phyloP scores from a whole-genome alignment of 352 stramenopile species.

The Phytophthora cryptogea region DNA sequence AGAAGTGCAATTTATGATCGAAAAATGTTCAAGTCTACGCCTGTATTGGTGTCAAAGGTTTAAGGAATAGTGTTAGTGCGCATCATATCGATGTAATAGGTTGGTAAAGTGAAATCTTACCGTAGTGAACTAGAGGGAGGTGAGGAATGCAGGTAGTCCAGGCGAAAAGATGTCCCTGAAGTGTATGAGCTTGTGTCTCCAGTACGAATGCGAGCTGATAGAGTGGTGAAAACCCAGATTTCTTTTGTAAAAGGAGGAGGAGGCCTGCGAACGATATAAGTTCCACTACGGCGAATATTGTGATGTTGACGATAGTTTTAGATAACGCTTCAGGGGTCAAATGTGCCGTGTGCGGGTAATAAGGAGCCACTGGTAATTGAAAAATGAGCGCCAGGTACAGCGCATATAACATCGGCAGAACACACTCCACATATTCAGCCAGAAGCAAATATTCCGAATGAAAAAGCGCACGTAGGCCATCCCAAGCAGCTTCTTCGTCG shows the following conservation, averaged over 20 bases:
- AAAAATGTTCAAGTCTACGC: no score
- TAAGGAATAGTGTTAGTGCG: no score
- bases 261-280: slow-evolving; percentile 14
- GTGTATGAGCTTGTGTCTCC: slow-evolving; percentile 27
- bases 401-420: slow-evolving; percentile 33
- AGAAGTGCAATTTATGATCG: no score
- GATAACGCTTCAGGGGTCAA: slow-evolving; percentile 8
- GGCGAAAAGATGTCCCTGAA: slow-evolving; percentile 32
- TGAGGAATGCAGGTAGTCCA: no score
- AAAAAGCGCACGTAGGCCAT: slow-evolving; percentile 34
- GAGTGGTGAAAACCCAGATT: slow-evolving; percentile 25
- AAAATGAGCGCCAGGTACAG: slow-evolving; percentile 26
- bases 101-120: no score
- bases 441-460: slow-evolving; percentile 39
- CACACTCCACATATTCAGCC: slow-evolving; percentile 38
- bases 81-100: no score
- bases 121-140: slow-evolving; percentile 31
- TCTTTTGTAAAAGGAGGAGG: slow-evolving; percentile 1
- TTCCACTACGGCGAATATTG: slow-evolving; percentile 18
- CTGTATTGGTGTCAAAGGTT: no score
- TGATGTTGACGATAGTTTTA: neutral
- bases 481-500: neutral
- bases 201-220: slow-evolving; percentile 40
- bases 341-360: slow-evolving; percentile 12
- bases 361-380: slow-evolving; percentile 23